phyloP scores from a whole-genome alignment of 1,284 basidiomycete genomes.

The Neonothopanus nambi region DNA sequence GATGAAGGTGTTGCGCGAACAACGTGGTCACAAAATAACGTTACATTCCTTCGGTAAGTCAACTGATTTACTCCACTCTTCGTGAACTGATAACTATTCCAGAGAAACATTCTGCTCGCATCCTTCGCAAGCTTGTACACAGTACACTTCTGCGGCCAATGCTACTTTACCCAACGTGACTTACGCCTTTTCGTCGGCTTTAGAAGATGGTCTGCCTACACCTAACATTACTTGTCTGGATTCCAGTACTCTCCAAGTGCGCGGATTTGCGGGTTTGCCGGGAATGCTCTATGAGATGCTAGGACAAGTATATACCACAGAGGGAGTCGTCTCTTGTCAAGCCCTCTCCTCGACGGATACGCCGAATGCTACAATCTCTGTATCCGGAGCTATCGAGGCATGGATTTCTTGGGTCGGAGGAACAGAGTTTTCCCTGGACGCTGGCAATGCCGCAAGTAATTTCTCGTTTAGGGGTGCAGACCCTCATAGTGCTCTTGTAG shows the following conservation, averaged over 20 bases:
- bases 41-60: slow-evolving; percentile 47
- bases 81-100: neutral
- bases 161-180: slow-evolving; percentile 39
- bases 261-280: slow-evolving; percentile 48
- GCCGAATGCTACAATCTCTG: slow-evolving; percentile 57
- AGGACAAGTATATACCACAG: slow-evolving; percentile 42
- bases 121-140: slow-evolving; percentile 57
- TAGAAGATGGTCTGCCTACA: slow-evolving; percentile 49
- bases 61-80: neutral
- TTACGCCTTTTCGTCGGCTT: slow-evolving; percentile 51
- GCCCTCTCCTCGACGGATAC: slow-evolving; percentile 25
- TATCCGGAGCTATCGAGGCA: slow-evolving; percentile 45
- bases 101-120: slow-evolving; percentile 74
- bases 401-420: slow-evolving; percentile 72
- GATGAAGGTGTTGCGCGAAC: slow-evolving; percentile 59
- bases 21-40: slow-evolving; percentile 54
- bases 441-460: slow-evolving; percentile 52
- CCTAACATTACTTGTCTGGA: slow-evolving; percentile 65
- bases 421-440: slow-evolving; percentile 64
- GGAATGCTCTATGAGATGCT: slow-evolving; percentile 75
- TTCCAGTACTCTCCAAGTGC: slow-evolving; percentile 53
- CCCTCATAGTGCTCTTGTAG: slow-evolving; percentile 52
- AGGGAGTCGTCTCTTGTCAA: slow-evolving; percentile 33
- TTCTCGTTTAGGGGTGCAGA: slow-evolving; percentile 67
- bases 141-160: slow-evolving; percentile 43